Percentiles rank a stretch among this genome's conserved stretches.
phyloP scores from a whole-genome alignment of 345 rosid species.

The Citrus hindsii region DNA sequence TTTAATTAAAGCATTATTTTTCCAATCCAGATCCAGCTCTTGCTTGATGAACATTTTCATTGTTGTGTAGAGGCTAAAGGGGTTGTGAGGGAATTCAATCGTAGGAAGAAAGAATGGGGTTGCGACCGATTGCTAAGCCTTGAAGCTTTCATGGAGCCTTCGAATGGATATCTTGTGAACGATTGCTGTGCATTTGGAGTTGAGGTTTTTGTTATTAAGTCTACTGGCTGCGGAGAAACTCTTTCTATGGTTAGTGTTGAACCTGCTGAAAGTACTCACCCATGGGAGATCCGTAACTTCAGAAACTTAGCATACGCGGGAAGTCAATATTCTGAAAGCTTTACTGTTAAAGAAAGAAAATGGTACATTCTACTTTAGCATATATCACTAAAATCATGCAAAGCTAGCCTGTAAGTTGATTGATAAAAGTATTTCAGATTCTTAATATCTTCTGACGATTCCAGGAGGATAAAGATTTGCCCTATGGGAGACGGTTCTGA shows the following conservation, averaged over 20 bases:
- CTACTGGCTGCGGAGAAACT: background rate
- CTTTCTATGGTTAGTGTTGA: background rate
- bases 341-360: background rate
- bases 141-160: background rate
- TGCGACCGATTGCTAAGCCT: constrained; percentile 6
- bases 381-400: no score
- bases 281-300: background rate
- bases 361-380: background rate
- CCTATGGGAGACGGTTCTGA: background rate
- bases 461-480: background rate
- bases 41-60: no score
- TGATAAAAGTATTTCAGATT: no score
- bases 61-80: constrained; percentile 10
- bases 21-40: no score
- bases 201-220: constrained; percentile 10
- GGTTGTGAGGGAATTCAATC: background rate
- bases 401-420: no score
- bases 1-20: no score
- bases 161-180: background rate
- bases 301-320: background rate
- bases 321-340: background rate
- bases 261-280: background rate
- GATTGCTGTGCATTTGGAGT: constrained; percentile 13
- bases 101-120: constrained; percentile 7
- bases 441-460: background rate